Evolutionary conservation across 1,139 yeast genomes (phyloP).

Genomic region (Hyphopichia khmerensis): DNA sequence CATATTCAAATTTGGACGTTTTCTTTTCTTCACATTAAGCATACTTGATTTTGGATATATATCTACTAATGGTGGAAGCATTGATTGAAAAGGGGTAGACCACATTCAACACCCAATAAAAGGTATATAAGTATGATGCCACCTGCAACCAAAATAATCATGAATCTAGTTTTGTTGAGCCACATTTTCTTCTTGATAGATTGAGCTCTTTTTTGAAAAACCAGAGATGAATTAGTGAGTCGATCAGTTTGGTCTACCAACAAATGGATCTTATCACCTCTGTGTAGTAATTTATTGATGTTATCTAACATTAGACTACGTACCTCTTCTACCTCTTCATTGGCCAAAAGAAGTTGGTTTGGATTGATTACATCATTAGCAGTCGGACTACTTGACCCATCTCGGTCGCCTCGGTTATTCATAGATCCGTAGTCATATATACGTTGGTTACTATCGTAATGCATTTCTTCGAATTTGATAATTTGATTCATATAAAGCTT

Average conservation of each 20-base stretch:
- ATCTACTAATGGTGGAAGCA: conserved; percentile 18
- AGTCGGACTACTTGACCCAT: conserved; percentile 5
- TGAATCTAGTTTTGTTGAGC: conserved; percentile 55
- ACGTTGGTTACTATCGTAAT: conserved; percentile 36
- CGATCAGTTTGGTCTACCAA: conserved; percentile 82
- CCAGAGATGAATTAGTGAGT: conserved; percentile 64
- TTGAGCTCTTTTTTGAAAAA: conserved; percentile 72
- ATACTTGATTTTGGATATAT: too few species aligned
- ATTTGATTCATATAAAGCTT: conserved; percentile 53
- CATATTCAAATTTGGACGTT: too few species aligned
- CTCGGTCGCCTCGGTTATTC: conserved; percentile 10
- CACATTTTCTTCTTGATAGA: conserved; percentile 66
- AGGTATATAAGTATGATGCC: conserved; percentile 37
- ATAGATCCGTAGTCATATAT: conserved; percentile 38
- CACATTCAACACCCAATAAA: conserved; percentile 50
- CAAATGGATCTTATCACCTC: conserved; percentile 77
- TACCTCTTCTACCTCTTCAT: conserved; percentile 53
- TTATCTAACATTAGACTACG: conserved; percentile 66
- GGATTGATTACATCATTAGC: conserved; percentile 29
- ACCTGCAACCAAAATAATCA: conserved; percentile 26
- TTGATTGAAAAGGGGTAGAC: conserved; percentile 41
- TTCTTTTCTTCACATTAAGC: too few species aligned
- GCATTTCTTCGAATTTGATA: conserved; percentile 49
- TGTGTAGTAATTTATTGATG: conserved; percentile 63
- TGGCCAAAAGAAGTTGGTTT: conserved; percentile 40